Evolutionary conservation across 495 filamentous ascomycete species (phyloP), one percentile per base, ranked within the genome.

Genomic region (Ramalina peruviana): DNA sequence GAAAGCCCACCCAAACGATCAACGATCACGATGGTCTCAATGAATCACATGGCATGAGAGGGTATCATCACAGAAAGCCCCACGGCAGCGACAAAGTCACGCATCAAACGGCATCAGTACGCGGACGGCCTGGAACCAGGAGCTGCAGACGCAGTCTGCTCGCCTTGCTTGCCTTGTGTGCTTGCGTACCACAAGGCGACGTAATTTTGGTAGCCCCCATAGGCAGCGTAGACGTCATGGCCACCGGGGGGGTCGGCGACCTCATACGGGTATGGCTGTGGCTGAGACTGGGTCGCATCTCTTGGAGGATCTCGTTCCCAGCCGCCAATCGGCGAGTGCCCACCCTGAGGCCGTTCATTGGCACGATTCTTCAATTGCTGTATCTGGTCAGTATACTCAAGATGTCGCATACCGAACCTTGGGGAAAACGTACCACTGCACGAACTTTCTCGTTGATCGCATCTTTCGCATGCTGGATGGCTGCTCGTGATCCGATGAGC

Each of bases 401-500:
- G n/a, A n/a, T n/a, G 19, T 10, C 15, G 41, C 53, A 54, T 30
- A 42, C 10, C 11, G 38, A 2, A n/a, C 21, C 40, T 20, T 12
- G 37, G 36, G 36, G 15, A 44, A 47, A 48, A 51, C 37, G 48
- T 75, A 86, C 84, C 52, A 85, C 86, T 50, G 81, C 78, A 48
- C 89, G 82, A n/a, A 90, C 86, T 66, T 92, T 92, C 46, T 88
- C 86, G 61, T 82, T 81, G 43, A 92, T 92, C 13, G 83, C 82
- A 37, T 66, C 69, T 62, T 88, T 87, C 10, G 86, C 86, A 40
- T 72, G 71, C 30, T 71, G 74, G 57, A 92, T 90, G 12, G 82
- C 72, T 26, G 83, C 77, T n/a, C 73, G 69, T 23, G 74, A 75
- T 39, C 86, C 86, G 12, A 88, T 78, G 9, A 92, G 68, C 23